Base-by-base conservation (phyloP, 208 protist genomes). In the Kentomonas sorsogonicus region DNA sequence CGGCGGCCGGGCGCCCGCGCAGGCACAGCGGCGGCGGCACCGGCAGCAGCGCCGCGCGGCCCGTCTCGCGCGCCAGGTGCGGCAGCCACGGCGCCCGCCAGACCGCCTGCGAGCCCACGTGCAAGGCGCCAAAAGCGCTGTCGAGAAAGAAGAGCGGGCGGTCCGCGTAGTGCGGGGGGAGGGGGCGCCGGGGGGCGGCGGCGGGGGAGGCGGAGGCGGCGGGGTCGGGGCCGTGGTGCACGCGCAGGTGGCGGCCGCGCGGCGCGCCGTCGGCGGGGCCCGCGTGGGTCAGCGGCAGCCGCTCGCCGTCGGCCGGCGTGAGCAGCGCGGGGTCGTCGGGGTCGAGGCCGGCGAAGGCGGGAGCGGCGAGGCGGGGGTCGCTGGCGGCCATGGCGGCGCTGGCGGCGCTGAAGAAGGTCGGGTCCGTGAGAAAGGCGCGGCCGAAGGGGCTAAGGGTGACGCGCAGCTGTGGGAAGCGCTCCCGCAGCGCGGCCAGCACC, bases 141-240 rank as follows among this genome's bases (percentile, higher is more conserved):
- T 95, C 84, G 45, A 84, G 80, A 31, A 76, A 65, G 47, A 86
- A 87, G 20, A 92, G 50, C 3, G 62, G 66, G 36, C 66, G 66
- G 43, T 83, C 63, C n/a, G 48, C 43, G 63, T 89, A 93, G 63
- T 89, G 74, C 22, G 69, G 33, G 3, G 81, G 77, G 34, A 75
- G 74, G 50, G 67, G 45, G 20, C 55, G 3, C 16, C 44, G 13
- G 26, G 23, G 2, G 6, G 18, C 44, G 18, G 44, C 44, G 16
- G 2, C 3, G 30, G 1, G 51, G n/a, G n/a, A n/a, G n/a, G n/a
- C n/a, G n/a, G n/a, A n/a, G n/a, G n/a, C n/a, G 63, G 44, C 16
- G 33, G 52, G 40, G 30, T 74, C 46, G 51, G 26, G 9, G 58
- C 29, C 10, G 22, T 38, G 9, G 50, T 34, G 27, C 29, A 18